Conservation (phyloP, 2,329 filamentous ascomycete genomes). For the Epichloe uncinata region DNA sequence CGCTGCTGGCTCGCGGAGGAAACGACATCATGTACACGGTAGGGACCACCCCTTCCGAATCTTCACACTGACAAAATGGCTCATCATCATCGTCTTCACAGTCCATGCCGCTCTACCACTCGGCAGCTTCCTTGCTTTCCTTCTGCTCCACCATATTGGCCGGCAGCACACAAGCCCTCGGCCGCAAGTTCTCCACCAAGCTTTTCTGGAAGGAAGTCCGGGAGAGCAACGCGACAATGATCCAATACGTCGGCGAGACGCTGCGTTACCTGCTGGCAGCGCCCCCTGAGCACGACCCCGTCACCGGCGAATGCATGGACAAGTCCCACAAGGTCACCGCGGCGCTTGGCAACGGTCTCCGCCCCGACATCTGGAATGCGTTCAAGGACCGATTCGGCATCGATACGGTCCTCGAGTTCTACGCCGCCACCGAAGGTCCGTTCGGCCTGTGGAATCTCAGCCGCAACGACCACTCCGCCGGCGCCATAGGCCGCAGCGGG, state of each 20-base stretch:
- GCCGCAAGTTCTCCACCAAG: constrained; percentile 64
- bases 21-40: constrained; percentile 60
- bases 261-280: constrained; percentile 67
- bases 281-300: constrained; percentile 47
- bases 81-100: not conserved
- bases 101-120: constrained; percentile 86
- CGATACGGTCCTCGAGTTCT: constrained; percentile 64
- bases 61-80: not conserved
- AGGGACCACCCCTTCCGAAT: constrained; percentile 33
- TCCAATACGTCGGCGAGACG: constrained; percentile 84
- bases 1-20: constrained; percentile 42
- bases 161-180: constrained; percentile 56
- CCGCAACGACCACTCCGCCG: constrained; percentile 58
- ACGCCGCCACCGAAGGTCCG: constrained; percentile 62
- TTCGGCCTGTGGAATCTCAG: constrained; percentile 59
- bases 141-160: constrained; percentile 45
- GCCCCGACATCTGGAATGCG: constrained; percentile 72
- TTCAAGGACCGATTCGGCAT: constrained; percentile 76
- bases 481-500: constrained; percentile 66
- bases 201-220: constrained; percentile 67
- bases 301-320: constrained; percentile 56
- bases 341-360: constrained; percentile 74
- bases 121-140: constrained; percentile 60
- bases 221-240: constrained; percentile 56
- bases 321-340: constrained; percentile 57